Evolutionary conservation across 257 asterid species (phyloP).

Genomic region (Solanum microdontum): DNA sequence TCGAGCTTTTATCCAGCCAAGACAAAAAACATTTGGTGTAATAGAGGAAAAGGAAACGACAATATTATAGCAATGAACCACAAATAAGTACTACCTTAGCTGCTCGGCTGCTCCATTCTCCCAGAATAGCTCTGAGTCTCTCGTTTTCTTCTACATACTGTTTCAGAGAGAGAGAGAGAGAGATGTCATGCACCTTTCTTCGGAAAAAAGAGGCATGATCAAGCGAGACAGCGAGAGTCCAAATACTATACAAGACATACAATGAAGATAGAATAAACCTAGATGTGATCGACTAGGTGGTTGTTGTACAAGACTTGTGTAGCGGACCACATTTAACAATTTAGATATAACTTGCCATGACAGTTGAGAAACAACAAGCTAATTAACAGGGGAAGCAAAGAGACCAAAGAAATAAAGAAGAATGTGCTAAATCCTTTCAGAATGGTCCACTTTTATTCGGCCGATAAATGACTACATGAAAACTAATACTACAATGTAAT

Average conservation of each 20-base stretch:
- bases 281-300: neutral
- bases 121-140: conserved; percentile 87
- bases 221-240: neutral
- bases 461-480: neutral
- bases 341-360: neutral
- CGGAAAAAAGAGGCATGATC: neutral
- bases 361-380: neutral
- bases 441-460: neutral
- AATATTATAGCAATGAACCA: neutral
- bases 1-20: conserved; percentile 58
- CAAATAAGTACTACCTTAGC: conserved; percentile 60
- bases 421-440: neutral
- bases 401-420: neutral
- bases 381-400: neutral
- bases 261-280: neutral
- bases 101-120: conserved; percentile 96
- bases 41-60: neutral
- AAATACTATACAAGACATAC: neutral
- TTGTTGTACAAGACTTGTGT: neutral
- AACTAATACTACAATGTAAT: neutral
- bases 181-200: neutral
- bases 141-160: conserved; percentile 97
- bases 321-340: neutral
- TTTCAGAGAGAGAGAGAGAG: conserved; percentile 8
- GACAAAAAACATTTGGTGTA: conserved; percentile 7